Evolutionary conservation across 192 early-diverging fungal species (phyloP), one percentile per base, ranked within the genome.

Genomic region (Coemansia sp.): DNA sequence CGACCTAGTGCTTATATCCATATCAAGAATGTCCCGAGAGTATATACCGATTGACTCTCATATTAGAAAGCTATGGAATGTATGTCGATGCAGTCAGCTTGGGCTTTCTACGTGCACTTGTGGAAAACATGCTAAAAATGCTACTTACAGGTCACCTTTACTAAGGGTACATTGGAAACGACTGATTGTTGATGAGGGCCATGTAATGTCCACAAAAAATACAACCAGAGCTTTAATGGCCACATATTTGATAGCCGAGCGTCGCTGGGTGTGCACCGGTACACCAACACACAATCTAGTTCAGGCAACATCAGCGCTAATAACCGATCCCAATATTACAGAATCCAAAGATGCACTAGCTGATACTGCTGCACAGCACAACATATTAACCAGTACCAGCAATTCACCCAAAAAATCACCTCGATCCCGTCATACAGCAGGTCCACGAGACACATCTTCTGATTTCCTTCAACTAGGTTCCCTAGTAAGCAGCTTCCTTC

Each of bases 101-200:
- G 54, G 58, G 18, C 25, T 46, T 29, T 64, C 49, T 26, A 23
- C 24, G 17, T 61, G 58, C 15, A 27, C 15, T 3, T 77, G 57
- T 30, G n/a, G 38, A 18, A 40, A 22, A 29, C 55, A 53, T 19
- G 46, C 5, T 23, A 65, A 51, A 18, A 48, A 27, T 22, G 64
- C 60, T 1, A 13, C 37, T 2, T 63, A 67, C 33, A 58, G 78
- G 13, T 88, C 87, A 2, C 87, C 90, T 18, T 61, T 93, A 4
- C 75, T 85, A 32, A 74, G 80, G 17, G 71, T 93, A 2, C 81
- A 82, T 15, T 93, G 88, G 87, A 81, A 87, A 45, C 70, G 91
- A 17, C 49, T 93, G 18, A 85, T 93, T 46, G 83, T 91, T 9
- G 91, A 93, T 47, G 91, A 93, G 47, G 91, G 91, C 6, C 88